Evolutionary conservation across 192 early-diverging fungal species (phyloP).

Genomic region (Coemansia sp.): DNA sequence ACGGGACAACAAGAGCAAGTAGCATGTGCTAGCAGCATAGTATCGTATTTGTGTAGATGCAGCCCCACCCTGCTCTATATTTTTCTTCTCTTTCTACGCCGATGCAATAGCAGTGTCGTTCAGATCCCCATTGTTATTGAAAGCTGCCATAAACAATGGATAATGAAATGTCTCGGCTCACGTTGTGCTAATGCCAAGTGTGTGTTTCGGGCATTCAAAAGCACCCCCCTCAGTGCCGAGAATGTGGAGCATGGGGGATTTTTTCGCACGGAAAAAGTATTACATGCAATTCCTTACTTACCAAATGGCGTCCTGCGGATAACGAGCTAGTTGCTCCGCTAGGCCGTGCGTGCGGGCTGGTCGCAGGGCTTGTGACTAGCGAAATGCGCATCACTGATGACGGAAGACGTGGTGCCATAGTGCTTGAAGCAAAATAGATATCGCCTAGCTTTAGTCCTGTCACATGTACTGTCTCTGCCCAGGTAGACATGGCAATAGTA

Average conservation of each 20-base stretch:
- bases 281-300: slow-evolving; percentile 15
- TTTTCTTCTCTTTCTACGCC: background rate
- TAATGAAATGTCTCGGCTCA: background rate
- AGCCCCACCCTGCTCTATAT: background rate
- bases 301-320: slow-evolving; percentile 33
- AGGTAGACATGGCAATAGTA: slow-evolving; percentile 41
- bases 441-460: slow-evolving; percentile 36
- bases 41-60: background rate
- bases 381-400: slow-evolving; percentile 43
- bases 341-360: slow-evolving; percentile 5
- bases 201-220: background rate
- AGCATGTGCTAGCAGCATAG: background rate
- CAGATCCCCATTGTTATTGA: background rate
- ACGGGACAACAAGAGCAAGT: background rate
- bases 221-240: background rate
- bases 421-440: slow-evolving; percentile 46
- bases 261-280: background rate
- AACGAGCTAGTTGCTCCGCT: background rate
- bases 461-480: slow-evolving; percentile 31
- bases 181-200: background rate
- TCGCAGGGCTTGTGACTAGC: slow-evolving; percentile 15
- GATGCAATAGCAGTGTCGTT: background rate
- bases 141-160: background rate
- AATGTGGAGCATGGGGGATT: background rate
- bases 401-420: slow-evolving; percentile 44